Conservation (phyloP, 1,284 basidiomycete genomes). For the Meripilus lineatus region DNA sequence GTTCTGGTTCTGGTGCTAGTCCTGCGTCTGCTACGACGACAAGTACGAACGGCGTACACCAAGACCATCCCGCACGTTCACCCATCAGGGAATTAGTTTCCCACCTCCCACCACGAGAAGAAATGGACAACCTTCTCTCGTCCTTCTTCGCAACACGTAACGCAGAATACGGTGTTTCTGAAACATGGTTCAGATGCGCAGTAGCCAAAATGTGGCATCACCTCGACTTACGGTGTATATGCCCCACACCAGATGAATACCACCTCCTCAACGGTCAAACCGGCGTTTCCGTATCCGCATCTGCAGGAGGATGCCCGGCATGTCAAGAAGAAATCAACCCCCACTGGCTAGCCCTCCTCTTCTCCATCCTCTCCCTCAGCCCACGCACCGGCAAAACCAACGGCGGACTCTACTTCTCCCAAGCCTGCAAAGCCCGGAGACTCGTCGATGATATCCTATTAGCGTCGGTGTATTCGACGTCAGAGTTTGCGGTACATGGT, state of each 20-base stretch:
- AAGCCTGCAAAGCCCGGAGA: conserved; percentile 38
- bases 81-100: conserved; percentile 33
- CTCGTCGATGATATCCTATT: conserved; percentile 43
- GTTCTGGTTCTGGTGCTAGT: conserved; percentile 2
- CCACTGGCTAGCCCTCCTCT: conserved; percentile 45
- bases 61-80: conserved; percentile 20
- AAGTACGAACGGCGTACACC: conserved; percentile 1
- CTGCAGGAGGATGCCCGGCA: conserved; percentile 16
- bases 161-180: conserved; percentile 47
- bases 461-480: conserved; percentile 30
- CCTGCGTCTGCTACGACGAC: conserved; percentile 1
- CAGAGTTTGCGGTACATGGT: conserved; percentile 40
- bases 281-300: conserved; percentile 14
- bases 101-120: conserved; percentile 33
- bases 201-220: conserved; percentile 43
- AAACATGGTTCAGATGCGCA: conserved; percentile 39
- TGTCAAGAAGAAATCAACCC: conserved; percentile 36
- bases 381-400: conserved; percentile 18
- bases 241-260: conserved; percentile 16
- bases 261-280: not conserved
- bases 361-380: conserved; percentile 40
- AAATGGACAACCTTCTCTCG: conserved; percentile 31
- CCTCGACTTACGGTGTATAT: conserved; percentile 29
- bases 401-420: conserved; percentile 36
- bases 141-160: conserved; percentile 42